Base-by-base conservation (phyloP, 108 stramenopile genomes). In the Nitzschia sp. region DNA sequence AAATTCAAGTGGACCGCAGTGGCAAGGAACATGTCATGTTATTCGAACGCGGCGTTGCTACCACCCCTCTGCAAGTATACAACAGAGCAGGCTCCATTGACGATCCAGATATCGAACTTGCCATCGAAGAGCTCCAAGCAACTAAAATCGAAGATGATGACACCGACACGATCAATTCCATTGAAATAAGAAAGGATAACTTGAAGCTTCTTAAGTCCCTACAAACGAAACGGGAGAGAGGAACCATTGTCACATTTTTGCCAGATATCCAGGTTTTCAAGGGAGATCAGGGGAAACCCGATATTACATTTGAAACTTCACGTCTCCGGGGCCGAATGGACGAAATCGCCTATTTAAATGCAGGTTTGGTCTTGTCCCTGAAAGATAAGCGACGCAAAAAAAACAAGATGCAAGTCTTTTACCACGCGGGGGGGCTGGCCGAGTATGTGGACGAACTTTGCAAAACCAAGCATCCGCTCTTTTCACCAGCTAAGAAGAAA, bases 241-340 rank as follows among this genome's bases (percentile, higher is more conserved):
- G 95, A 44, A 96, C 96, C 21, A 71, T 46, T 5, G 91, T 97
- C 15, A 85, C 81, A 0, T 97, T 97, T 64, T 57, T 78, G 31
- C 96, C 96, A 19, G 96, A 97, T 55, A 81, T 90, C 32, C 38
- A 85, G 34, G 90, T 98, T 19, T 98, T 98, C 77, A 98, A 98
- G 75, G 94, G 88, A 16, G 81, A 78, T 3, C 85, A 91, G 45
- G 92, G 89, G 19, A 83, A 77, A 28, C 89, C 88, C 3, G 75
- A 78, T 46, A 83, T 91, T 52, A 76, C 76, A 21, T 96, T 96
- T 66, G 96, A 96, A 46, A 68, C 87, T 6, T 79, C 87, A 22
- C 61, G 82, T 26, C 73, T 97, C 17, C 63, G 73, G 16, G 84
- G 82, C 33, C 76, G 97, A 27, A 83, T 97, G 85, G 90, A 93